Percentiles rank a stretch among this genome's conserved stretches.
These are phyloP conservation scores for Litsea cubeba DNA, from an alignment of 164 flowering plant species.

Conservation along the genomic window DNA sequence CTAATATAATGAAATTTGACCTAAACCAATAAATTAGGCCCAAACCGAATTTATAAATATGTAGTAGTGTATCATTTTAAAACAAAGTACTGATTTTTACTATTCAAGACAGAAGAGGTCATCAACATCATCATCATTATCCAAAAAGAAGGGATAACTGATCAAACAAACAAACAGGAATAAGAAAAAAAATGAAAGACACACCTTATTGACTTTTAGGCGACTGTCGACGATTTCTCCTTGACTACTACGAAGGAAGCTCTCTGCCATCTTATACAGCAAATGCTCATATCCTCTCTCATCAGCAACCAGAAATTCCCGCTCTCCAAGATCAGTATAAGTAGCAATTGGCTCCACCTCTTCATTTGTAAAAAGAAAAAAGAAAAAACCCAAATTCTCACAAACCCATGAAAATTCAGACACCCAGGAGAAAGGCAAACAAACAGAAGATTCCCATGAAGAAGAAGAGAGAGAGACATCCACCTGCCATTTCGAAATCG, in stretches of 20 bases:
- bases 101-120: too few species aligned
- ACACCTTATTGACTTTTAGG: conserved; percentile 78
- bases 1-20: too few species aligned
- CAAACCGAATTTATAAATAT: too few species aligned
- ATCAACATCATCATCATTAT: too few species aligned
- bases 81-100: too few species aligned
- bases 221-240: conserved; percentile 66
- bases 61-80: too few species aligned
- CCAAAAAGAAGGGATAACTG: too few species aligned
- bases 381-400: not conserved
- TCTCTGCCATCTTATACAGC: conserved; percentile 69
- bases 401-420: not conserved
- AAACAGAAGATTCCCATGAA: not conserved
- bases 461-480: conserved; percentile 2
- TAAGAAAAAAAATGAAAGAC: too few species aligned
- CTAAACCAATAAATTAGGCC: too few species aligned
- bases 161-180: not conserved
- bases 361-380: conserved; percentile 16
- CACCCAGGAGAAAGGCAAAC: not conserved
- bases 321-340: conserved; percentile 69
- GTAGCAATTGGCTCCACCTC: conserved; percentile 96
- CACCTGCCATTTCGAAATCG: conserved; percentile 97
- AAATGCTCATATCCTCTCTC: conserved; percentile 78
- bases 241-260: conserved; percentile 53
- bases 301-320: conserved; percentile 80